Evolutionary conservation across 2,329 filamentous ascomycete genomes (phyloP).

Genomic region (Gaeumannomyces sp.): DNA sequence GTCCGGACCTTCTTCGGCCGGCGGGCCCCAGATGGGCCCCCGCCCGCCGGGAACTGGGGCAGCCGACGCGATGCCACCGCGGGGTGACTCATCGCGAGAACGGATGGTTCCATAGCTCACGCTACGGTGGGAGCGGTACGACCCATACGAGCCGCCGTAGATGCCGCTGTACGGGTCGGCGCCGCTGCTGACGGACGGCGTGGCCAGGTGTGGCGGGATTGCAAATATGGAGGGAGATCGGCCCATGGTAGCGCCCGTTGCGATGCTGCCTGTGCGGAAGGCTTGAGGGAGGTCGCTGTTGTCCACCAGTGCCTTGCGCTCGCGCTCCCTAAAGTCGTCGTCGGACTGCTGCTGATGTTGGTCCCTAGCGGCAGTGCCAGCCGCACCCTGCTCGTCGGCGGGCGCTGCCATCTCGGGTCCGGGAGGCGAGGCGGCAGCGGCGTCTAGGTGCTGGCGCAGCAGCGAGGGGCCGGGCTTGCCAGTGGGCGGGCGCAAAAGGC

Average conservation of each 20-base stretch:
- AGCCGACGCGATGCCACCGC: background rate
- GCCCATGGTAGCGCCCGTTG: conserved; percentile 18
- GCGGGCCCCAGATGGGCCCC: conserved; percentile 2
- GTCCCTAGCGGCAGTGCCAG: background rate
- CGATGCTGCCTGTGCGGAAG: conserved; percentile 25
- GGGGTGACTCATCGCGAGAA: conserved; percentile 17
- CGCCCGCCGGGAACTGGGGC: background rate
- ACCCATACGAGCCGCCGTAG: conserved; percentile 56
- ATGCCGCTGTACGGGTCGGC: conserved; percentile 12
- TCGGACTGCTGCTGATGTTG: conserved; percentile 5
- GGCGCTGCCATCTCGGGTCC: background rate
- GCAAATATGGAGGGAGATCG: conserved; percentile 48
- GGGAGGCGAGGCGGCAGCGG: conserved; percentile 20
- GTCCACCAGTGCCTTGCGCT: conserved; percentile 36
- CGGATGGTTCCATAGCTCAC: conserved; percentile 55
- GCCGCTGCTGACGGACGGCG: conserved; percentile 53
- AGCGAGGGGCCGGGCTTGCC: conserved; percentile 34
- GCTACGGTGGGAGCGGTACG: conserved; percentile 23
- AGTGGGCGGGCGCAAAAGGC: conserved; percentile 11
- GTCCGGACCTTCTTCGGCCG: conserved; percentile 39
- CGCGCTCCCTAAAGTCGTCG: conserved; percentile 35
- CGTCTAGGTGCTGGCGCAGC: conserved; percentile 46
- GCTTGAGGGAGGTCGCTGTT: conserved; percentile 35
- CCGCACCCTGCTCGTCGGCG: background rate
- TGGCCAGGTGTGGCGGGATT: conserved; percentile 54